phyloP scores from a whole-genome alignment of 257 asterid genomes.

The Forsythia suspensa region DNA sequence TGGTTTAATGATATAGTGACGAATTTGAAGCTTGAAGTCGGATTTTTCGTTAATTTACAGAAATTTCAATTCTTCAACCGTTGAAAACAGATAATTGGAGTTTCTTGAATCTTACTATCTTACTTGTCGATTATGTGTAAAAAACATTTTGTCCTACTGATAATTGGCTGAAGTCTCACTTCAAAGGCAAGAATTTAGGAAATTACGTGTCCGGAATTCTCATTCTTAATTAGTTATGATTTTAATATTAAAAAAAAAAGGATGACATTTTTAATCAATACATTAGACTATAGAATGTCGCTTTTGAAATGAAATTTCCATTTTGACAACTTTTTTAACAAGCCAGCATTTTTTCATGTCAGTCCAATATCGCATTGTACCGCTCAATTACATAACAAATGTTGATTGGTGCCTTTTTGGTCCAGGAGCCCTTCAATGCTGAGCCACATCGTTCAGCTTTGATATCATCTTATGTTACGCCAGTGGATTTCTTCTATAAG shows the following conservation, averaged over 20 bases:
- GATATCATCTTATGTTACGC: conserved; percentile 78
- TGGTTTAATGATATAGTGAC: neutral
- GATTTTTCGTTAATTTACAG: neutral
- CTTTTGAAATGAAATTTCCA: neutral
- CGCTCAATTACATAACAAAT: neutral
- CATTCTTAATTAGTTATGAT: neutral
- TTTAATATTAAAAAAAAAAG: neutral
- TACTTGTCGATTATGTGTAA: neutral
- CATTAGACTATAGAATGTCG: neutral
- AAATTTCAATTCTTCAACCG: neutral
- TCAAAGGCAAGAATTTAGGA: neutral
- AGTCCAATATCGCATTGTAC: neutral
- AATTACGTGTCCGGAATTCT: neutral
- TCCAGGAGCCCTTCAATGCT: conserved; percentile 94
- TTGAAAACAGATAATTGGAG: neutral
- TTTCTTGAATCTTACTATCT: neutral
- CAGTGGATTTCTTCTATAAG: conserved; percentile 90
- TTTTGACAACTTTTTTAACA: neutral
- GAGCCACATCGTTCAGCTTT: conserved; percentile 83
- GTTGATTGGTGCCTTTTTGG: conserved; percentile 6
- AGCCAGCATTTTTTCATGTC: neutral
- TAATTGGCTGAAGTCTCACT: neutral
- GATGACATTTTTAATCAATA: neutral
- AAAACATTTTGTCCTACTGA: neutral
- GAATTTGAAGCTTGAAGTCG: neutral